Evolutionary conservation across 768 basidiomycete genomes (phyloP).

Genomic region (Royoungia palumana): DNA sequence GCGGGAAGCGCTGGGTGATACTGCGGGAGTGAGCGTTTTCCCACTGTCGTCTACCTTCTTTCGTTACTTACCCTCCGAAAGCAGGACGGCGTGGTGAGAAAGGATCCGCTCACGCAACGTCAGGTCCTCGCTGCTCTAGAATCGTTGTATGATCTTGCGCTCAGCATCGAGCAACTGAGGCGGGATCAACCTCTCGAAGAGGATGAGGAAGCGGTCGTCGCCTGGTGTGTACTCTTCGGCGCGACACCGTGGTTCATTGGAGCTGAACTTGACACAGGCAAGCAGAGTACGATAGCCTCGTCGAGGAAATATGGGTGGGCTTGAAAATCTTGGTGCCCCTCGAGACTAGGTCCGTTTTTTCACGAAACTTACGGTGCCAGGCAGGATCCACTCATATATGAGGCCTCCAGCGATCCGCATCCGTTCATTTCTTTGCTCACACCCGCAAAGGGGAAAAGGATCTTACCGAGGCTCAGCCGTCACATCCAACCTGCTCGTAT

Average conservation of each 20-base stretch:
- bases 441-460: constrained; percentile 88
- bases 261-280: constrained; percentile 43
- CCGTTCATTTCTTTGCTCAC: constrained; percentile 92
- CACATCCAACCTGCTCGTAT: constrained; percentile 76
- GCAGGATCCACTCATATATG: background rate
- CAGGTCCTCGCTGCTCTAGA: constrained; percentile 80
- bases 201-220: constrained; percentile 41
- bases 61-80: constrained; percentile 23
- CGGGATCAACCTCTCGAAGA: constrained; percentile 65
- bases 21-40: constrained; percentile 43
- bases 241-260: background rate
- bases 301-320: constrained; percentile 75
- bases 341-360: constrained; percentile 71
- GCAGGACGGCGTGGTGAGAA: constrained; percentile 60
- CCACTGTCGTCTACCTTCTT: background rate
- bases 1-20: constrained; percentile 64
- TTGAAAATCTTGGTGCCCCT: constrained; percentile 87
- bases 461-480: constrained; percentile 84
- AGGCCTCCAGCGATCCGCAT: constrained; percentile 73
- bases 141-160: constrained; percentile 76
- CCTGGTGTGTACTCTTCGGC: constrained; percentile 42
- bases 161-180: constrained; percentile 82
- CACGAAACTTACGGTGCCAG: background rate
- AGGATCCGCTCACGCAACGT: constrained; percentile 74
- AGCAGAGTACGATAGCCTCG: constrained; percentile 49